Base-by-base conservation (phyloP, 495 filamentous ascomycete genomes). In the Sordaria brevicollis region DNA sequence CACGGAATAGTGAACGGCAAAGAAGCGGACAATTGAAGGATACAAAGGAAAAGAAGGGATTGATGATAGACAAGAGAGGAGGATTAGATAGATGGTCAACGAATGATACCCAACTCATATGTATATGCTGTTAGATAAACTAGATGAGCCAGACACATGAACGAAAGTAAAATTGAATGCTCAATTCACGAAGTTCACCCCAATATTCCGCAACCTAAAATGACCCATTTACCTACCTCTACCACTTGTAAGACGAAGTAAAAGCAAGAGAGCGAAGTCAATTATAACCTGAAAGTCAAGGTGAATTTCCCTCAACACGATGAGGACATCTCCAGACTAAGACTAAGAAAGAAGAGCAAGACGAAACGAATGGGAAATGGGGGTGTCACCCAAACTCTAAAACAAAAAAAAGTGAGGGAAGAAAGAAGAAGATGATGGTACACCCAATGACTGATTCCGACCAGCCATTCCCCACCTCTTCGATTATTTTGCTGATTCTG, bases 81-180 rank as follows among this genome's bases (percentile, higher is more conserved):
- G 17, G 62, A 13, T 43, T 35, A 36, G 35, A 36, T 36, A 7
- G 35, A 57, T 62, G 13, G 49, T 62, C 25, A 62, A 11, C 49
- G 17, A 62, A 70, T 70, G 73, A 74, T 74, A 74, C 73, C 73
- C 73, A 74, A 74, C 73, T 74, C 72, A 69, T 5, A 68, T 13
- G 9, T 70, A 69, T 5, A 68, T 13, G 9, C 37, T 35, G 21
- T 21, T 34, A 17, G 5, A 62, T 62, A 15, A 57, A 11, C 10
- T 5, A 54, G 10, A 54, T 54, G 15, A 17, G 17, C 13, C 2
- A 57, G 2, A 21, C 10, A 21, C 17, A 19, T 43, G 17, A 29
- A 29, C 10, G 1, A 29, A 13, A 15, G 49, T 15, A 11, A 57
- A 29, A 57, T 2, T 7, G 5, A 29, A 57, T 13, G 25, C 10